phyloP scores from a whole-genome alignment of 2,329 filamentous ascomycete genomes.

The Colletotrichum siamense region DNA sequence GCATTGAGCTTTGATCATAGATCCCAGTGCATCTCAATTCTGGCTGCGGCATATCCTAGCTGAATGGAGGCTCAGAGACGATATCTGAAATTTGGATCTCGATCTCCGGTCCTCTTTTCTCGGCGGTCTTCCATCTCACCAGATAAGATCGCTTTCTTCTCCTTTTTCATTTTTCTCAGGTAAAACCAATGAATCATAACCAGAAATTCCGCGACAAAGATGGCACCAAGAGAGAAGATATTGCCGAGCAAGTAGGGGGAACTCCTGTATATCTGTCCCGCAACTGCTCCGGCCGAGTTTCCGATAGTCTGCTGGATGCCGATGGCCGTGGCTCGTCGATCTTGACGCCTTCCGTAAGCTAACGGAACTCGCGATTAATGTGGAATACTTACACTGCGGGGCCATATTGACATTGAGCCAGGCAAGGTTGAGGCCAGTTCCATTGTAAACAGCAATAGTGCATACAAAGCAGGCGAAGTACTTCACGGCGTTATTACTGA shows the following conservation, averaged over 20 bases:
- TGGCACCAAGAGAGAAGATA: background rate
- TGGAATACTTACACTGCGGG: constrained; percentile 36
- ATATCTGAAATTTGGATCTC: background rate
- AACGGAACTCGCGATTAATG: rapidly evolving
- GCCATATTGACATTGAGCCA: constrained; percentile 51
- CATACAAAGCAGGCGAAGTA: constrained; percentile 55
- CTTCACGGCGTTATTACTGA: background rate
- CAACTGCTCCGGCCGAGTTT: constrained; percentile 51
- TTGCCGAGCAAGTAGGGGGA: constrained; percentile 34
- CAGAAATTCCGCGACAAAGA: background rate
- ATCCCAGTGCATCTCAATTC: rapidly evolving
- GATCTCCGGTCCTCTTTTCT: background rate
- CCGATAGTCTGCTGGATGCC: constrained; percentile 33
- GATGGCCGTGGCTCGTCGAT: background rate
- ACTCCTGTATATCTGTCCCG: constrained; percentile 38
- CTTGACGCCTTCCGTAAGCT: background rate
- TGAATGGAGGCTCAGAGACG: background rate
- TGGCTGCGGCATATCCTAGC: rapidly evolving
- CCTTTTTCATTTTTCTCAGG: background rate
- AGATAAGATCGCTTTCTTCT: background rate
- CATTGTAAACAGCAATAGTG: constrained; percentile 50
- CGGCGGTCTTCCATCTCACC: background rate
- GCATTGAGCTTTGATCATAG: background rate
- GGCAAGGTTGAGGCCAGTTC: constrained; percentile 51
- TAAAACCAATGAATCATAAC: background rate